Conservation (phyloP, 2,329 filamentous ascomycete species). For the Aspergillus ibericus region DNA sequence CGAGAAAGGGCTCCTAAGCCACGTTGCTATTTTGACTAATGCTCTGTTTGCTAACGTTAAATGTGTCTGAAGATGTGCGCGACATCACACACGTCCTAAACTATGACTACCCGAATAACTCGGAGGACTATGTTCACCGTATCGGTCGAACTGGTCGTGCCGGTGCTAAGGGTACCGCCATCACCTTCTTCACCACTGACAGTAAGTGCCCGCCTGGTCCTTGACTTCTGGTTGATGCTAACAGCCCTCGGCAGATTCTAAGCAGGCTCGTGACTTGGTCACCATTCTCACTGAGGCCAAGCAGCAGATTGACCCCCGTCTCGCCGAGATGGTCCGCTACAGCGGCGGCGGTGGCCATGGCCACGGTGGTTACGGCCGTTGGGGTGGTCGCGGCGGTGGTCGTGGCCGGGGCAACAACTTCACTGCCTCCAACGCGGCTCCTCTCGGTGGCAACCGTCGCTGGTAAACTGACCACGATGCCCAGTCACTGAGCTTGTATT, state of each 20-base stretch:
- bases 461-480: constrained; percentile 49
- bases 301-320: constrained; percentile 94
- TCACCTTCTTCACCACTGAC: constrained; percentile 98
- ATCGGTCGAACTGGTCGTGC: constrained; percentile 69
- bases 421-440: constrained; percentile 60
- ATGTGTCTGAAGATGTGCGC: constrained; percentile 86
- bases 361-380: constrained; percentile 53
- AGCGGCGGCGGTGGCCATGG: constrained; percentile 79
- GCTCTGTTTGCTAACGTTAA: constrained; percentile 72
- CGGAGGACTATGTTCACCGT: constrained; percentile 68
- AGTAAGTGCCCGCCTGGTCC: constrained; percentile 64
- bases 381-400: constrained; percentile 66
- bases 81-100: constrained; percentile 99
- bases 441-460: constrained; percentile 56
- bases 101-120: constrained; percentile 99
- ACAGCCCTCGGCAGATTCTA: constrained; percentile 62
- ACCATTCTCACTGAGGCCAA: constrained; percentile 92
- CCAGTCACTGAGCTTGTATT: constrained; percentile 29
- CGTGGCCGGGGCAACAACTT: constrained; percentile 44
- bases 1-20: constrained; percentile 54
- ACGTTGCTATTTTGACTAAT: constrained; percentile 45
- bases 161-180: constrained; percentile 91
- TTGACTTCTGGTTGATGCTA: constrained; percentile 8
- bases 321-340: constrained; percentile 94
- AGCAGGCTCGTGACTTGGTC: constrained; percentile 96